phyloP scores from a whole-genome alignment of 192 early-diverging fungal species.

The Coemansia sp. region DNA sequence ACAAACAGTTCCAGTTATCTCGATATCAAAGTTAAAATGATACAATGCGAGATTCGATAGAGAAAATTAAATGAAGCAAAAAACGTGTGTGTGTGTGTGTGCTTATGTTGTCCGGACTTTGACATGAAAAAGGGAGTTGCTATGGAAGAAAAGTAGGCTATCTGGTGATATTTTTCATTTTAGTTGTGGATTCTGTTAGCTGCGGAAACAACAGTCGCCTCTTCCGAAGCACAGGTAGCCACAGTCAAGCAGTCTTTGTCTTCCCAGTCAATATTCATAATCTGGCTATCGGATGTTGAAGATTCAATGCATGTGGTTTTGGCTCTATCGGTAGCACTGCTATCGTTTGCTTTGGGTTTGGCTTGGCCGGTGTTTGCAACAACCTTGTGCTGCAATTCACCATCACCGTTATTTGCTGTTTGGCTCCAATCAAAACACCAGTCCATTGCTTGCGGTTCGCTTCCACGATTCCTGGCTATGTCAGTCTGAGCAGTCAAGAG shows the following conservation, averaged over 20 bases:
- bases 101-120: too few relatives aligned
- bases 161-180: too few relatives aligned
- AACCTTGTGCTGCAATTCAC: neutral
- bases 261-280: constrained; percentile 7
- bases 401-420: neutral
- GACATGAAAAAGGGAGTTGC: too few relatives aligned
- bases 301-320: neutral
- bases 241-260: neutral
- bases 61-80: too few relatives aligned
- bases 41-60: too few relatives aligned
- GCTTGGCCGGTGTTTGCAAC: neutral
- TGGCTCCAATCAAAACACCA: constrained; percentile 41
- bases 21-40: too few relatives aligned
- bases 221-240: neutral
- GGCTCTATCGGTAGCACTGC: neutral
- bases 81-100: too few relatives aligned
- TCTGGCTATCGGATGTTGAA: neutral
- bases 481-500: constrained; percentile 16
- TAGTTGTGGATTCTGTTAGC: neutral
- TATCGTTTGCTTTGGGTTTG: neutral
- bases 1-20: too few relatives aligned
- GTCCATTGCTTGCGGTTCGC: constrained; percentile 29
- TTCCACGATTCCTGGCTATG: constrained; percentile 7
- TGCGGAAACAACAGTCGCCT: neutral
- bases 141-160: too few relatives aligned